Evolutionary conservation across 140 eudicot genomes (phyloP), one percentile per base, ranked within the genome.

Genomic region (Stevia rebaudiana): DNA sequence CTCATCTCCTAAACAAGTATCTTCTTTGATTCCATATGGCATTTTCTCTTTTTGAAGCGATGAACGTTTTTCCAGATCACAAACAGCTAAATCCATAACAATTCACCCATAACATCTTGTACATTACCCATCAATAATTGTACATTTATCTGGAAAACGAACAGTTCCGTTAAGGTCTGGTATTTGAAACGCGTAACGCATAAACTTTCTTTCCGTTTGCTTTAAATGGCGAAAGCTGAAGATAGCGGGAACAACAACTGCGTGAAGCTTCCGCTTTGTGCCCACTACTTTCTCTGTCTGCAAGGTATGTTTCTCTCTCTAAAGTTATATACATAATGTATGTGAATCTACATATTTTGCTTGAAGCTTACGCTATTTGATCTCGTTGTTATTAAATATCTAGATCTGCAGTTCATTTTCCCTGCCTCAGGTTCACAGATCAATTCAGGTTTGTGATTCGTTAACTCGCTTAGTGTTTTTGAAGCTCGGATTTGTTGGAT

Each of bases 401-500:
- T 58, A 74, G 83, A 81, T 81, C 86, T 81, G 86, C 66, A 5
- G 64, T 11, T 64, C 56, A 11, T 23, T 56, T 56, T 21, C 58
- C 40, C 13, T 9, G 25, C 79, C 13, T 59, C 74, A 58, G 55
- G 53, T 23, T 11, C 40, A 55, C 41, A 47, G 8, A 61, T 76
- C 71, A 42, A 11, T 22, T 76, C 72, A 73, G 80, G 82, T 81
- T 63, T 61, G 48, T n/a, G 19, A 21, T 55, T n/a, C 9, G 4
- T 39, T 30, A 33, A 19, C 35, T 60, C 0, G 30, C 12, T 2
- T 50, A 11, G 11, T 12, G 66, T 31, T 43, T 16, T 6, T 75
- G 48, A 31, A 53, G 48, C 51, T 24, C 31, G 30, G 11, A 2
- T 65, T 15, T 37, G 25, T 60, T 44, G 43, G 19, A 36, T 60